phyloP scores from a whole-genome alignment of 768 basidiomycete species.

The Porpolomopsis calyptriformis region DNA sequence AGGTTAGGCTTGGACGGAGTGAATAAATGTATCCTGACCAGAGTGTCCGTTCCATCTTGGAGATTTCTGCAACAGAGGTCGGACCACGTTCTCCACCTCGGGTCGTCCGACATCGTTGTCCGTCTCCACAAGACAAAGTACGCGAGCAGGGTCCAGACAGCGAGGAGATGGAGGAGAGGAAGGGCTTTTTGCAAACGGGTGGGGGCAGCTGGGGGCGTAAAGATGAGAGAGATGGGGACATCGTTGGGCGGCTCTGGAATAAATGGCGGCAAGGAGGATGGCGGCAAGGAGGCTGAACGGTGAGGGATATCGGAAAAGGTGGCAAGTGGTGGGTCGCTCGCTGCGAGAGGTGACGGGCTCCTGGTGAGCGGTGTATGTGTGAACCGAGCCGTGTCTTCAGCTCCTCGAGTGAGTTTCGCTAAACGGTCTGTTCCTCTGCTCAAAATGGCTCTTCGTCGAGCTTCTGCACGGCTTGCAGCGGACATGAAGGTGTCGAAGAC shows the following conservation, averaged over 20 bases:
- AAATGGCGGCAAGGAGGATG: conserved; percentile 8
- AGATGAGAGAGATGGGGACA: conserved; percentile 20
- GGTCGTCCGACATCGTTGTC: conserved; percentile 20
- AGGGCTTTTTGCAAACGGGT: conserved; percentile 48
- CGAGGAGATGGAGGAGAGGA: conserved; percentile 54
- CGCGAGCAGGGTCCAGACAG: conserved; percentile 53
- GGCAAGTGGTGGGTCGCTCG: too few relatives aligned
- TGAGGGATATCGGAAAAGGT: too few relatives aligned
- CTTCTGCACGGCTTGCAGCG: conserved; percentile 64
- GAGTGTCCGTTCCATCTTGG: conserved; percentile 32
- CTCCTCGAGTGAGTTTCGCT: conserved; percentile 66
- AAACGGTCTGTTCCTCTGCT: conserved; percentile 62
- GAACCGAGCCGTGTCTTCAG: conserved; percentile 45
- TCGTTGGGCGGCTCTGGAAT: conserved; percentile 12
- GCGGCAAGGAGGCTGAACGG: neutral
- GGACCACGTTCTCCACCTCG: conserved; percentile 53
- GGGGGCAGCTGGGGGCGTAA: conserved; percentile 19
- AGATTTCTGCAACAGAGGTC: conserved; percentile 34
- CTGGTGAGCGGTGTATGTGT: neutral
- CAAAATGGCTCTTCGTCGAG: conserved; percentile 67
- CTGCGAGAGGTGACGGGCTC: too few relatives aligned
- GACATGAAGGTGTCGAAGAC: conserved; percentile 22
- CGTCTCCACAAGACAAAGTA: conserved; percentile 53
- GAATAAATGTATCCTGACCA: conserved; percentile 35
- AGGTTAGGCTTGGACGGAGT: neutral